These are phyloP conservation scores for Rhynchosporium secalis DNA, from an alignment of 2,329 filamentous ascomycete species.

Conservation along the genomic window DNA sequence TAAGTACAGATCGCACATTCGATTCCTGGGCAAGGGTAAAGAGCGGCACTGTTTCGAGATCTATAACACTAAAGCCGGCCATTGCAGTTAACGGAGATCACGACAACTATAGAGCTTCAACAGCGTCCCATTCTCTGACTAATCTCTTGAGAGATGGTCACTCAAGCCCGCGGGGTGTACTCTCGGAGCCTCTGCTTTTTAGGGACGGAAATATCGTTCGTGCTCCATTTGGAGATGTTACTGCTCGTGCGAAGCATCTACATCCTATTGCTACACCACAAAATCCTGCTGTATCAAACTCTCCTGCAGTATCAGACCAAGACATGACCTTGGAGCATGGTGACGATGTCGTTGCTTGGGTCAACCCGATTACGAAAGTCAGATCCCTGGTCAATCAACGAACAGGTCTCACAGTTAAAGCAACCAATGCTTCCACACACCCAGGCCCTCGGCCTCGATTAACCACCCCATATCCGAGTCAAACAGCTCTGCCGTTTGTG, in stretches of 20 bases:
- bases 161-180: too few species aligned
- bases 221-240: neutral
- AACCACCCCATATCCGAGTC: neutral
- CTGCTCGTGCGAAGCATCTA: neutral
- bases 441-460: neutral
- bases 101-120: neutral
- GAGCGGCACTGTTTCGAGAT: slow-evolving; percentile 10
- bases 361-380: slow-evolving; percentile 58
- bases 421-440: slow-evolving; percentile 4
- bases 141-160: neutral
- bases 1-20: slow-evolving; percentile 39
- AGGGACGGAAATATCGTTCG: slow-evolving; percentile 17
- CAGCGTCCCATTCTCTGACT: neutral
- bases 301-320: neutral
- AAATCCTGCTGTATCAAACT: neutral
- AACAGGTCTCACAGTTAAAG: slow-evolving; percentile 50
- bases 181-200: neutral
- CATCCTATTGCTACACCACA: neutral
- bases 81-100: neutral
- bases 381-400: slow-evolving; percentile 52
- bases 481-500: neutral
- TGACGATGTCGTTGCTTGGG: slow-evolving; percentile 53
- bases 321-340: slow-evolving; percentile 34
- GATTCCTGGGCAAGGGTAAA: slow-evolving; percentile 44
- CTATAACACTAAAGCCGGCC: neutral